phyloP scores from a whole-genome alignment of 306 rosid genomes.

The Lathyrus sativus region DNA sequence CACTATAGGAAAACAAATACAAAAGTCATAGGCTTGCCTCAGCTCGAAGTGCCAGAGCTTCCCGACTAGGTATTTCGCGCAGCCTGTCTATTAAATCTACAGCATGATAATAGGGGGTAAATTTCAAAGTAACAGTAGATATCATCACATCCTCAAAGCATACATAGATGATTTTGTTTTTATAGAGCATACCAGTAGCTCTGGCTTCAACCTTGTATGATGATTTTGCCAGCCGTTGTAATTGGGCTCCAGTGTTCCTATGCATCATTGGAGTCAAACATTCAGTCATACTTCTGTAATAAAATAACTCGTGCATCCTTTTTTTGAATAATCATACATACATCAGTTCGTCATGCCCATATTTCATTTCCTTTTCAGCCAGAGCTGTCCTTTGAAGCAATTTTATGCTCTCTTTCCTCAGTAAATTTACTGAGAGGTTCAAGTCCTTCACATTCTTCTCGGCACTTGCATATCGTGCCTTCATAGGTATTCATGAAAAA shows the following conservation, averaged over 20 bases:
- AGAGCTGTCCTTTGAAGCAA: conserved; percentile 77
- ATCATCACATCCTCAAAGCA: conserved; percentile 14
- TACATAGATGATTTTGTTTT: conserved; percentile 5
- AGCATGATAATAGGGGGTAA: conserved; percentile 28
- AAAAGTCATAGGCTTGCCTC: conserved; percentile 58
- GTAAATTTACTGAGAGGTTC: conserved; percentile 69
- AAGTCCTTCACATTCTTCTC: conserved; percentile 79
- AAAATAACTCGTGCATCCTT: conserved; percentile 13
- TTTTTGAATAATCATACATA: conserved; percentile 44
- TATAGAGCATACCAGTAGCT: conserved; percentile 61
- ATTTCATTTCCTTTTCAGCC: conserved; percentile 86
- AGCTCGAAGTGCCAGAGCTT: conserved; percentile 78
- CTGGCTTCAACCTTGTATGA: conserved; percentile 64
- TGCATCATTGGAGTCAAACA: conserved; percentile 30
- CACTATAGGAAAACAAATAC: conserved; percentile 19
- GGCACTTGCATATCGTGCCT: conserved; percentile 75
- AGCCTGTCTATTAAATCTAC: conserved; percentile 80
- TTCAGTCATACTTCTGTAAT: conserved; percentile 27
- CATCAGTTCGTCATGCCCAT: conserved; percentile 71
- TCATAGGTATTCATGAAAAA: conserved; percentile 36
- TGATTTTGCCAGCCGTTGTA: conserved; percentile 69
- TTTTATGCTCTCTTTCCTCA: conserved; percentile 83
- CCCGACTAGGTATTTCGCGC: conserved; percentile 75
- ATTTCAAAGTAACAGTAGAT: conserved; percentile 19
- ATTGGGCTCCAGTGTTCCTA: conserved; percentile 72